Conservation (phyloP, 2,329 filamentous ascomycete species). For the Teratosphaeria nubilosa region DNA sequence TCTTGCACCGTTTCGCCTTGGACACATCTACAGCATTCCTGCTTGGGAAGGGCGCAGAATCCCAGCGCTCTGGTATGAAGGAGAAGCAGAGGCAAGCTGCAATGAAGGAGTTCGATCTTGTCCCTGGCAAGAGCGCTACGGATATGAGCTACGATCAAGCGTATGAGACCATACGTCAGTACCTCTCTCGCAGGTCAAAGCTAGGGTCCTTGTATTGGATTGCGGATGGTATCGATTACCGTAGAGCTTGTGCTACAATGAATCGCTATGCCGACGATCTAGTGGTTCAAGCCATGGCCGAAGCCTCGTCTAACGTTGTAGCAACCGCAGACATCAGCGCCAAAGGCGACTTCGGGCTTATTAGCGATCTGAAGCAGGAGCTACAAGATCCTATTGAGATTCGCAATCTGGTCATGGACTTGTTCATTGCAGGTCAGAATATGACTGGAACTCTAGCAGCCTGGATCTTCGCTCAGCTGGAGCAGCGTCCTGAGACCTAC, state of each 20-base stretch:
- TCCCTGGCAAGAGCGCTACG: conserved; percentile 5
- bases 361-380: conserved; percentile 33
- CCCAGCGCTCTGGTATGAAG: conserved; percentile 13
- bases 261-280: conserved; percentile 12
- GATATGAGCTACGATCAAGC: conserved; percentile 11
- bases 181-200: conserved; percentile 12
- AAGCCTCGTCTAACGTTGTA: not conserved
- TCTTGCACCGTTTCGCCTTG: conserved; percentile 27
- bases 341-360: conserved; percentile 29
- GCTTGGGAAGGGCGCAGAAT: conserved; percentile 20
- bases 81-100: conserved; percentile 6
- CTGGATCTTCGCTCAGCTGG: conserved; percentile 25
- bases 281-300: conserved; percentile 8
- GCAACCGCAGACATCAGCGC: not conserved
- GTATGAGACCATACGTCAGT: conserved; percentile 14
- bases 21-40: conserved; percentile 28
- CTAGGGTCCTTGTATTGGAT: conserved; percentile 30
- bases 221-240: conserved; percentile 31
- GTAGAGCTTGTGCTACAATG: conserved; percentile 25
- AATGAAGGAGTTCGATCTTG: conserved; percentile 15
- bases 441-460: conserved; percentile 45
- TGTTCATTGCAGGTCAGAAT: conserved; percentile 45
- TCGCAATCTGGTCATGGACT: conserved; percentile 34
- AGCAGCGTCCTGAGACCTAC: conserved; percentile 16
- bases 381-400: conserved; percentile 31